phyloP scores from a whole-genome alignment of 345 rosid species.

The Eucalyptus tenuipes region DNA sequence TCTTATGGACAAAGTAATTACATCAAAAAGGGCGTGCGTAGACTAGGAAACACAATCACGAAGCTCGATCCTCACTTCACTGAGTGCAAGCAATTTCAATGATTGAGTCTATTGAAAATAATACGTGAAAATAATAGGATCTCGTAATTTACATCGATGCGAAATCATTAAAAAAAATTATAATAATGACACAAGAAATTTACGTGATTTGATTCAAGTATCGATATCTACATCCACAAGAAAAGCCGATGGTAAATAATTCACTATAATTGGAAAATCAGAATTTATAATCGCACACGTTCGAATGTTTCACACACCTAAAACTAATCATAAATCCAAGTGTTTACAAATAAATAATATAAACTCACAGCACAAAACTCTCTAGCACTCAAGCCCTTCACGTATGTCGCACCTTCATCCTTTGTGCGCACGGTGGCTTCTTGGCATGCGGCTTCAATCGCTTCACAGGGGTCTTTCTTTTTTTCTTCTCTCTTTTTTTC shows the following conservation, averaged over 20 bases:
- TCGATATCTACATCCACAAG: fast-evolving
- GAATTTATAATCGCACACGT: fast-evolving
- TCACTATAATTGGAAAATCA: fast-evolving
- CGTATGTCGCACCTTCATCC: no score
- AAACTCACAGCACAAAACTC: no score
- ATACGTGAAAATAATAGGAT: fast-evolving
- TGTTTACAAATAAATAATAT: no score
- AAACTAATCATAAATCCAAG: no score
- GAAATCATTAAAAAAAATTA: no score
- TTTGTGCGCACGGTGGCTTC: fast-evolving
- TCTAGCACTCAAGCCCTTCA: no score
- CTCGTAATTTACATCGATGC: fast-evolving
- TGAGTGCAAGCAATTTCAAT: neutral
- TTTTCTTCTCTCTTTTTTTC: no score
- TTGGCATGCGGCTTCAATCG: no score
- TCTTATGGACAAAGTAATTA: neutral
- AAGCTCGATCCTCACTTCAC: neutral
- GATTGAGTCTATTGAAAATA: neutral
- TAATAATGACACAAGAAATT: no score
- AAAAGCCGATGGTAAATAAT: fast-evolving
- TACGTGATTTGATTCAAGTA: fast-evolving
- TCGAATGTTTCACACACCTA: fast-evolving
- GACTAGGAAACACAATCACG: neutral
- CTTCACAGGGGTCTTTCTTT: no score
- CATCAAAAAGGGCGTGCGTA: neutral